Base-by-base conservation (phyloP, 2,329 filamentous ascomycete species). In the Hypoxylon sp. region DNA sequence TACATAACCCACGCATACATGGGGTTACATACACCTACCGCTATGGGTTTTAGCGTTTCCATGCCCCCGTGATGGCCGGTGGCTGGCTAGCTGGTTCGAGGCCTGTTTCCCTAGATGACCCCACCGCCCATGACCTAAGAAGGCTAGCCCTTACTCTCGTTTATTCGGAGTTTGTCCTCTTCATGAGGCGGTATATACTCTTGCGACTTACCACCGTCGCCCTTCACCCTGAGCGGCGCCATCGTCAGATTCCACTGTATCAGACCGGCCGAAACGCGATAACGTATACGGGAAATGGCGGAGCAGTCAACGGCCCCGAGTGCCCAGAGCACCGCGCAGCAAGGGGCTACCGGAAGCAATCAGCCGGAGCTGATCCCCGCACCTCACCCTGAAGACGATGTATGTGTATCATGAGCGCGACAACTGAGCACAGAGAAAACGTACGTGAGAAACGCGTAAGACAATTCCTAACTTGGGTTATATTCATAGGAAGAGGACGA, bases 401-500 rank as follows among this genome's bases (percentile, higher is more conserved):
- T 58, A 39, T 50, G 44, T 58, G 19, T 39, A 42, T 27, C 54
- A 11, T 37, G 6, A 27, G 44, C 42, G n/a, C 15, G 39, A 4
- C 31, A 7, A 48, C 32, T 10, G 42, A 47, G 5, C 29, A 24
- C 19, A 15, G 8, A 15, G 19, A 27, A 24, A 10, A 13, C 32
- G 17, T 7, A 29, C 19, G 11, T 17, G 6, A 24, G 21, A 19
- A n/a, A 29, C 42, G 17, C 1, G 15, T 39, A 50, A 29, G 15
- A 29, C 10, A 39, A n/a, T 24, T 21, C 31, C 56, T 51, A 27
- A 58, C 44, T 17, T 2, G 15, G 6, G 5, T 21, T 19, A 10
- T 58, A 17, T 19, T 5, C 15, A 19, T 37, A 29, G 54, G 48
- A 72, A 39, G 70, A 67, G 2, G 67, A 70, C 4, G 54, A 71